phyloP scores from a whole-genome alignment of 257 asterid genomes.

The Nicotiana attenuata region DNA sequence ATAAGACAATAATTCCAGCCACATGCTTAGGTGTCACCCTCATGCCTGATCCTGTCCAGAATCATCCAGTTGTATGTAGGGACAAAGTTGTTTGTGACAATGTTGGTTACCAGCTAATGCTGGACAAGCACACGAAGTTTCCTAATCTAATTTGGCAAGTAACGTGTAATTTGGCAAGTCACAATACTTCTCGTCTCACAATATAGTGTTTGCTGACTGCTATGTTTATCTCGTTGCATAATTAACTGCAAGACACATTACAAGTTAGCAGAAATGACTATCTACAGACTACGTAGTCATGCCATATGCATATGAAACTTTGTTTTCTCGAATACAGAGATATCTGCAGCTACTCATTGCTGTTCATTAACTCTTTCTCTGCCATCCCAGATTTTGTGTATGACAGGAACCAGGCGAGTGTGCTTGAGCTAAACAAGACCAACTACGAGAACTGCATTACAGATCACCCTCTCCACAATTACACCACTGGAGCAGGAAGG shows the following conservation, averaged over 20 bases:
- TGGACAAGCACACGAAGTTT: background rate
- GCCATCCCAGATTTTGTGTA: constrained; percentile 57
- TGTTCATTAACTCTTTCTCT: background rate
- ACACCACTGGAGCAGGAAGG: constrained; percentile 82
- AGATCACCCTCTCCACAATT: constrained; percentile 60
- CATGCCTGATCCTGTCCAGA: background rate
- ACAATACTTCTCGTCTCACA: background rate
- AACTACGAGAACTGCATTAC: constrained; percentile 55
- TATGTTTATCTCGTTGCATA: background rate
- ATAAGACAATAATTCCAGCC: background rate
- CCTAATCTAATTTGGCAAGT: background rate
- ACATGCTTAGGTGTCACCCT: background rate
- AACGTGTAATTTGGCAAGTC: background rate
- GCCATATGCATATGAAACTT: background rate
- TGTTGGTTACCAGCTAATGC: constrained; percentile 1
- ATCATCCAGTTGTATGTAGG: constrained; percentile 10
- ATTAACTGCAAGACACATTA: background rate
- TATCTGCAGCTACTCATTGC: background rate
- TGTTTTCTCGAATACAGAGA: background rate
- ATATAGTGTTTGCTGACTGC: background rate
- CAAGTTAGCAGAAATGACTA: background rate
- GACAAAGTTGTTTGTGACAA: background rate
- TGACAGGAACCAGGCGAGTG: constrained; percentile 61
- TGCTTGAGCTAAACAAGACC: constrained; percentile 82
- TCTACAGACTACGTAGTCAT: background rate